Base-by-base conservation (phyloP, 306 rosid species). In the Luffa aegyptiaca region DNA sequence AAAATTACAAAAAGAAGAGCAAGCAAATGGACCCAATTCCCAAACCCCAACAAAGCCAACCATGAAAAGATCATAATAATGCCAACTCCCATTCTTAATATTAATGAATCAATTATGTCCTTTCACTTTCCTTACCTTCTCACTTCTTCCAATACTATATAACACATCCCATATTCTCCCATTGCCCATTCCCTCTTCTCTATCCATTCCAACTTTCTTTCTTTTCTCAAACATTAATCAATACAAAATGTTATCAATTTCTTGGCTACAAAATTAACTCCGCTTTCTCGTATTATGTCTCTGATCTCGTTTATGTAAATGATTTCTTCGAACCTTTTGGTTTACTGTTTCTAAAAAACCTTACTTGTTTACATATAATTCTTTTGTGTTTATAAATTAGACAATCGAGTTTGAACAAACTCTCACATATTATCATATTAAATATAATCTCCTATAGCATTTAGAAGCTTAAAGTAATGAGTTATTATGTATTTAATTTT, bases 11-110 rank as follows among this genome's bases (percentile, higher is more conserved):
- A 39, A 65, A 37, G 6, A 70, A 71, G 11, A 71, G 57, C 37
- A 71, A 45, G 37, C 20, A 71, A 71, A 71, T 71, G 76, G 76
- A 20, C 76, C 76, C 56, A 69, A 69, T 44, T 44, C 35, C 33
- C 66, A 61, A 61, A 10, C 2, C 37, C 65, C 36, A 59, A 59
- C 65, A 59, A 59, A 59, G 14, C 65, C 65, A 59, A 61, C 66
- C 16, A 61, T 31, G 66, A 4, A 61, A 66, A 63, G n/a, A 63
- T 35, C 33, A 62, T 21, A 39, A 39, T 39, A 39, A 39, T 62
- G 20, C 69, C 69, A 63, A 63, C 42, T 35, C 69, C n/a, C 18
- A 61, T 61, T 63, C 20, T 35, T 65, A 65, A 68, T 68, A 68
- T 68, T 68, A 8, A 68, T 68, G 35, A 14, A 64, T 6, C 45